Evolutionary conservation across 129 eudicot genomes (phyloP), one percentile per base, ranked within the genome.

Genomic region (Flaveria bidentis): DNA sequence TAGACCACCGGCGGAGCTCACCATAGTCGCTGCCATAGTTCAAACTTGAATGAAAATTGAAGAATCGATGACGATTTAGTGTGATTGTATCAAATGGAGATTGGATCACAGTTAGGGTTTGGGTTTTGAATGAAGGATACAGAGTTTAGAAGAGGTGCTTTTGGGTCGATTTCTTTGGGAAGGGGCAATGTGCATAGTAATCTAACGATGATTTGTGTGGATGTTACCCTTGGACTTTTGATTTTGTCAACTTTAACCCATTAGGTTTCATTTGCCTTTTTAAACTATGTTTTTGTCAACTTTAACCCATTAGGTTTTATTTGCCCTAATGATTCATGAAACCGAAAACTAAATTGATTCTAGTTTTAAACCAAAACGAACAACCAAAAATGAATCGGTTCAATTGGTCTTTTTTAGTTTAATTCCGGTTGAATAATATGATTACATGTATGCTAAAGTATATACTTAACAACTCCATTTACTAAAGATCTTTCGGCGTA

Each of bases 1-100:
- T 0, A 94, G 86, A 18, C 91, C 96, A 0, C 97, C 96, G 0
- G 97, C 98, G 6, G 98, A 94, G 72, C 96, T 94, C 82, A 90
- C 98, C 88, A 81, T 87, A 60, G 86, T 86, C 74, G 93, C 91
- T 60, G 91, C 87, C 84, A 86, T 79, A n/a, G 83, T 51, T 55
- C 2, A 50, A 2, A 71, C 52, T 39, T 55, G 49, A 23, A 49
- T 8, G 36, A 16, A 15, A 51, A 12, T 36, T 64, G 13, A 20
- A 41, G 11, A 71, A 30, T 55, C 62, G 62, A 52, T 58, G 73
- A 3, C 67, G 76, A 71, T 75, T 33, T 18, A 46, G 69, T 81
- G 50, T 3, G 5, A 69, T 39, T 63, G 3, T 9, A 50, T 57
- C 41, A 49, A 70, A 25, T 45, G 47, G 36, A 56, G 75, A 50